These are phyloP conservation scores for Phalaenopsis hybrid DNA, from an alignment of 116 monocot genomes.

Conservation along the genomic window DNA sequence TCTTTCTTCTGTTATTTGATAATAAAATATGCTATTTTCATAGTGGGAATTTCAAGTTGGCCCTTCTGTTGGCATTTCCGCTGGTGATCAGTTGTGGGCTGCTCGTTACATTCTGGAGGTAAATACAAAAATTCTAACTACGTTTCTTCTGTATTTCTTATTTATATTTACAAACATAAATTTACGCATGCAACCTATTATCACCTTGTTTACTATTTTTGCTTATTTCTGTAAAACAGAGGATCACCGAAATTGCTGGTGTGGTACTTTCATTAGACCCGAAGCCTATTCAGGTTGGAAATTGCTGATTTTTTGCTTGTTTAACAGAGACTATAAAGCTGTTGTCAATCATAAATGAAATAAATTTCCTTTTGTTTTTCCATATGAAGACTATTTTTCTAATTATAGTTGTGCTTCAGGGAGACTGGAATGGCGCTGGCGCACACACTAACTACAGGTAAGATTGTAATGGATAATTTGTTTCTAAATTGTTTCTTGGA, in stretches of 20 bases:
- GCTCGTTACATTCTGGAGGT: slow-evolving; percentile 92
- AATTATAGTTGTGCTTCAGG: slow-evolving; percentile 22
- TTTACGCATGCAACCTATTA: neutral
- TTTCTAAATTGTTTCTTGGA: neutral
- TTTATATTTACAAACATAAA: neutral
- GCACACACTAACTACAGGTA: slow-evolving; percentile 89
- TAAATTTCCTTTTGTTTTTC: neutral
- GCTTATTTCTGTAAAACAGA: slow-evolving; percentile 21
- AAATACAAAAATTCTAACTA: neutral
- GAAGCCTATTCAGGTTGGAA: slow-evolving; percentile 58
- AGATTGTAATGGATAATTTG: neutral
- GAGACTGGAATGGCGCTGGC: slow-evolving; percentile 93
- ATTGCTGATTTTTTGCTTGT: neutral
- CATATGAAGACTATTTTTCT: neutral
- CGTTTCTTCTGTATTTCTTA: neutral
- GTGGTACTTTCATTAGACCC: slow-evolving; percentile 69
- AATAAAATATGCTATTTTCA: neutral
- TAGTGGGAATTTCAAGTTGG: slow-evolving; percentile 99
- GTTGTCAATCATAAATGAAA: neutral
- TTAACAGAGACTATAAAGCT: neutral
- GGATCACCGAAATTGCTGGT: slow-evolving; percentile 75
- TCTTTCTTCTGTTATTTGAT: neutral
- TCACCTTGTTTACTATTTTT: neutral
- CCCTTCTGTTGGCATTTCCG: slow-evolving; percentile 72
- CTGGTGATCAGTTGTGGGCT: slow-evolving; percentile 71